These are phyloP conservation scores for Saccharomyces hybrid DNA, from an alignment of 1,139 yeast species.

Conservation along the genomic window DNA sequence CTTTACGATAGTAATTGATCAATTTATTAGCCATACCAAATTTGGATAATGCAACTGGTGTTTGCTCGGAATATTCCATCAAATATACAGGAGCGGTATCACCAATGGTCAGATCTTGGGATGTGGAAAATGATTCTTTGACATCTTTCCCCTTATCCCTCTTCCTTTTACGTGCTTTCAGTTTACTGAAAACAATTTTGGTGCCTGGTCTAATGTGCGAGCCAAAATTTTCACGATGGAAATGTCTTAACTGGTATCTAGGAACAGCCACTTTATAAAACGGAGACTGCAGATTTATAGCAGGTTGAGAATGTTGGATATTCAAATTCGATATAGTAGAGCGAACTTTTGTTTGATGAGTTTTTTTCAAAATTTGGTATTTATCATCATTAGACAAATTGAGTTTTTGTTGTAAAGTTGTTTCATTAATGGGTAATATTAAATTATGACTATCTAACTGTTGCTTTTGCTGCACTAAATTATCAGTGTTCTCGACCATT, in stretches of 20 bases:
- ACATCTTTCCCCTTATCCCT: conserved; percentile 80
- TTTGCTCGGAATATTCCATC: conserved; percentile 86
- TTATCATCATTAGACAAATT: conserved; percentile 83
- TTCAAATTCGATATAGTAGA: conserved; percentile 85
- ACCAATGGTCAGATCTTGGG: conserved; percentile 73
- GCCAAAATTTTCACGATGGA: conserved; percentile 70
- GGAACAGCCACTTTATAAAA: conserved; percentile 75
- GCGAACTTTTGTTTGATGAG: conserved; percentile 86
- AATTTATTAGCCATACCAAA: conserved; percentile 96
- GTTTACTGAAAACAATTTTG: conserved; percentile 62
- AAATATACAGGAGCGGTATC: conserved; percentile 74
- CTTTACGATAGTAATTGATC: conserved; percentile 86
- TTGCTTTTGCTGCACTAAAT: background rate
- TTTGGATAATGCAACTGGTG: conserved; percentile 73
- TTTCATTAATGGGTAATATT: conserved; percentile 19
- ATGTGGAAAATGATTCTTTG: conserved; percentile 60
- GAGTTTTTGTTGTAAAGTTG: conserved; percentile 45
- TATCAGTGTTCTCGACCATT: conserved; percentile 29
- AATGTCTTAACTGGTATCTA: conserved; percentile 63
- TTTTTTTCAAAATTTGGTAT: conserved; percentile 73
- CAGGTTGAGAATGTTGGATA: conserved; percentile 89
- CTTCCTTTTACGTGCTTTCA: conserved; percentile 78
- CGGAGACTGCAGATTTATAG: conserved; percentile 80
- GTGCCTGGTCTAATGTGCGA: conserved; percentile 65
- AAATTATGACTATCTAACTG: conserved; percentile 7